Evolutionary conservation across 176 grass and related monocot species (phyloP).

Genomic region (Raddia distichophylla): DNA sequence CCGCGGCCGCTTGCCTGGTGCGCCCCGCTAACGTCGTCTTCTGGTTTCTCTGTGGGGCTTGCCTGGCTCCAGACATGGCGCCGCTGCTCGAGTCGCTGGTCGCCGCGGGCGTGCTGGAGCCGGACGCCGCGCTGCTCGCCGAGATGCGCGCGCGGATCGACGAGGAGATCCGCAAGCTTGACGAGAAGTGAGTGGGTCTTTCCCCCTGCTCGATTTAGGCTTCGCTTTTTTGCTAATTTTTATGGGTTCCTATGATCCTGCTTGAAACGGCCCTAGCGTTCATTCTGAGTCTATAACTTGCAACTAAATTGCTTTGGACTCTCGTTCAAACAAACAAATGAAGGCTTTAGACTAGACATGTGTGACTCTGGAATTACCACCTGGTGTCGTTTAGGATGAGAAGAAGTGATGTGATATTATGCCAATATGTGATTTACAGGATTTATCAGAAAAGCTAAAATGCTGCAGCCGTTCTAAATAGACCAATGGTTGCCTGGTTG

Average conservation of each 20-base stretch:
- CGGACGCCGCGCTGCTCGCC: constrained; percentile 63
- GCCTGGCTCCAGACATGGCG: constrained; percentile 58
- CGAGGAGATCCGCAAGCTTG: constrained; percentile 84
- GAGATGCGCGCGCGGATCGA: constrained; percentile 74
- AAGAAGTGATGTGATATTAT: not conserved
- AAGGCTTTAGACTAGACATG: not conserved
- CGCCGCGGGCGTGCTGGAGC: constrained; percentile 58
- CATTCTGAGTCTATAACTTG: constrained; percentile 6
- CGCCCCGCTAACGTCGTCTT: not conserved
- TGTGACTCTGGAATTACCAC: not conserved
- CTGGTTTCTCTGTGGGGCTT: not conserved
- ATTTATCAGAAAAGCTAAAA: no score
- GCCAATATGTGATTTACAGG: no score
- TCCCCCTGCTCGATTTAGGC: not conserved
- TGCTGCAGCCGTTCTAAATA: no score
- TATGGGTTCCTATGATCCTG: not conserved
- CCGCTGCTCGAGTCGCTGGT: constrained; percentile 72
- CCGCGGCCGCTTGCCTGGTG: not conserved
- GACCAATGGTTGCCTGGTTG: no score
- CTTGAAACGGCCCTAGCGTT: not conserved
- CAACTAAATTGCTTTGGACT: not conserved
- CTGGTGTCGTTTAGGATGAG: not conserved
- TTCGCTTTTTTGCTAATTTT: not conserved
- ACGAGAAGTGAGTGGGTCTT: constrained; percentile 69
- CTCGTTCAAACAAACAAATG: no score